phyloP scores from a whole-genome alignment of 306 rosid genomes.

The Cucurbita argyrosperma region DNA sequence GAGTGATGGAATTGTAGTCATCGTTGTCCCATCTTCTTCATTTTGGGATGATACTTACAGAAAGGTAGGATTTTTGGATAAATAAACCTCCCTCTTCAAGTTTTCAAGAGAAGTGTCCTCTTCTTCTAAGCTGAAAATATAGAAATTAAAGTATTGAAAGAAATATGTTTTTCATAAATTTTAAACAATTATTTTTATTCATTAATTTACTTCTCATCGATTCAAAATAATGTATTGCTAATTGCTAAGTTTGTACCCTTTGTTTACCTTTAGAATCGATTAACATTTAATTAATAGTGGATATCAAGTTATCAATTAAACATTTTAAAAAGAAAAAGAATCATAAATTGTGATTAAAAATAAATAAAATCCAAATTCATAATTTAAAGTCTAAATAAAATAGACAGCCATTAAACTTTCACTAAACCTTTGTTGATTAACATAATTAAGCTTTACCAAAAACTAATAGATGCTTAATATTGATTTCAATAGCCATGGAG shows the following conservation, averaged over 20 bases:
- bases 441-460: not conserved
- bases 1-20: not conserved
- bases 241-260: too few relatives aligned
- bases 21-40: slow-evolving; percentile 4
- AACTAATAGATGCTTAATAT: not conserved
- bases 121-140: too few relatives aligned
- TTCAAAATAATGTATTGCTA: too few relatives aligned
- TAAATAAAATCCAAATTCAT: not conserved
- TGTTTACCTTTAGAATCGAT: too few relatives aligned
- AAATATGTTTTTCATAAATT: too few relatives aligned
- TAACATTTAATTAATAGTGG: too few relatives aligned
- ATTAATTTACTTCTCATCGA: too few relatives aligned
- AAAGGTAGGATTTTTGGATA: not conserved
- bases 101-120: not conserved
- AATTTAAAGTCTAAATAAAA: not conserved
- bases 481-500: not conserved
- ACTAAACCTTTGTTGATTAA: not conserved
- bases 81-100: not conserved
- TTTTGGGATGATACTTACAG: not conserved
- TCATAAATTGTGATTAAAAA: not conserved
- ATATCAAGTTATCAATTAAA: not conserved
- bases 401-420: not conserved
- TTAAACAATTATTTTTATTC: too few relatives aligned
- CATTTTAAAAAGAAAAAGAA: not conserved
- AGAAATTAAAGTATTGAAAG: too few relatives aligned